Percentiles rank a stretch among this genome's conserved stretches.
These are phyloP conservation scores for Naganishia liquefaciens DNA, from an alignment of 1,284 basidiomycete genomes.

Conservation along the genomic window DNA sequence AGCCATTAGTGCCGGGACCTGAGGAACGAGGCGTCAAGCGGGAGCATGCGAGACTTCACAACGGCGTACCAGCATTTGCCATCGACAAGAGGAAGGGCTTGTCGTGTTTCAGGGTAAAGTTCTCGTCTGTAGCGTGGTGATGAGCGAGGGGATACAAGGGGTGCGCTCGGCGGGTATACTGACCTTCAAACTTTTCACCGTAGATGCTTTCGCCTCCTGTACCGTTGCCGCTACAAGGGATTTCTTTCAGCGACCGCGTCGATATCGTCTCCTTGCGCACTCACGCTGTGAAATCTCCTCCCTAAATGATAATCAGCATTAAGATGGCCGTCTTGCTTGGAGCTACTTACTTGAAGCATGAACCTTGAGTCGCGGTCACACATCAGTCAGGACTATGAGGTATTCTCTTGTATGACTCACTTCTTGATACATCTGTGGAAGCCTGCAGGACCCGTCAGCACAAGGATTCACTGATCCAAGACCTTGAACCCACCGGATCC, in stretches of 20 bases:
- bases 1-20: conserved; percentile 60
- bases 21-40: background rate
- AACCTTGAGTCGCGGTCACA: conserved; percentile 37
- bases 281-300: conserved; percentile 12
- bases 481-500: conserved; percentile 23
- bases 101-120: conserved; percentile 75
- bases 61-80: conserved; percentile 65
- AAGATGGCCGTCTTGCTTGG: background rate
- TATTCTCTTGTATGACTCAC: background rate
- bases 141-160: background rate
- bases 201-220: conserved; percentile 94
- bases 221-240: conserved; percentile 60
- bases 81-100: conserved; percentile 84
- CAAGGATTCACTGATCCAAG: conserved; percentile 59
- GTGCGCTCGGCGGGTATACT: background rate
- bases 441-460: conserved; percentile 48
- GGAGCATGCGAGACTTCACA: conserved; percentile 50
- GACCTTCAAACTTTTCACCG: conserved; percentile 68
- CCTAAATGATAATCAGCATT: background rate
- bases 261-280: background rate
- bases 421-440: conserved; percentile 77
- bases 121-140: conserved; percentile 66
- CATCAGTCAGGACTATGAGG: background rate
- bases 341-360: conserved; percentile 49
- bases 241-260: too few species aligned